These are phyloP conservation scores for Pleurotus djamor DNA, from an alignment of 768 basidiomycete genomes.

Conservation along the genomic window DNA sequence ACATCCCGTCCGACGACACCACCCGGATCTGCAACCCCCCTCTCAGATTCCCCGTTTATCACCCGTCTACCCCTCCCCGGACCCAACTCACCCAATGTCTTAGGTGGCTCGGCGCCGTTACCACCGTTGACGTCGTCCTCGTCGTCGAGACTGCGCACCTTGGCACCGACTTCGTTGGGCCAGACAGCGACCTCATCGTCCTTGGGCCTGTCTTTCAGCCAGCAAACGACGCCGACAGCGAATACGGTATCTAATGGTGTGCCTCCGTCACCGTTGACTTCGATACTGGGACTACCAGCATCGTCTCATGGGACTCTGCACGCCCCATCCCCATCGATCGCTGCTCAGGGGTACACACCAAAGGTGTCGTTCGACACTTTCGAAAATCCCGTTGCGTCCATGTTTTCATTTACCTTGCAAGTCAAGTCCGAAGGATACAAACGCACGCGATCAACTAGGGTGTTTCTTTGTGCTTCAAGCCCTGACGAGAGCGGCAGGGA, in stretches of 20 bases:
- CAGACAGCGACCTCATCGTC: neutral
- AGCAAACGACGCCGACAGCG: conserved; percentile 5
- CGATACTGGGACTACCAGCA: conserved; percentile 11
- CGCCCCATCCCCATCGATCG: conserved; percentile 14
- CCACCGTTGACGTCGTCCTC: neutral
- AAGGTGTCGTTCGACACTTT: conserved; percentile 90
- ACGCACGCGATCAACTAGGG: conserved; percentile 74
- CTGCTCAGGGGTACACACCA: conserved; percentile 43
- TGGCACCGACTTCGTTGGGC: neutral
- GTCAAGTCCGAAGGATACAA: conserved; percentile 83
- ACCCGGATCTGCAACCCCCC: conserved; percentile 13
- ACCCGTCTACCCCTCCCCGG: conserved; percentile 2
- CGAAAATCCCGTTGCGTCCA: conserved; percentile 74
- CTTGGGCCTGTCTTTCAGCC: neutral
- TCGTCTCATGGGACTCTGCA: conserved; percentile 9
- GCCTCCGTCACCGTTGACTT: conserved; percentile 7
- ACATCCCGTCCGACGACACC: conserved; percentile 6
- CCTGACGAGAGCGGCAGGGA: conserved; percentile 85
- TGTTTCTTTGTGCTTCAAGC: conserved; percentile 88
- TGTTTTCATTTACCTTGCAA: conserved; percentile 87
- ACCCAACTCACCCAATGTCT: neutral
- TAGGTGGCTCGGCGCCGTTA: neutral
- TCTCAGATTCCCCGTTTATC: conserved; percentile 8
- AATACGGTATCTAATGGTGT: neutral
- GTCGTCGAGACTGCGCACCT: conserved; percentile 1